A percentile compares a stretch with the other conserved stretches of the same genome.
These are phyloP conservation scores for Ophiocordyceps camponoti-leonardi DNA, from an alignment of 2,329 filamentous ascomycete genomes.

Conservation along the genomic window DNA sequence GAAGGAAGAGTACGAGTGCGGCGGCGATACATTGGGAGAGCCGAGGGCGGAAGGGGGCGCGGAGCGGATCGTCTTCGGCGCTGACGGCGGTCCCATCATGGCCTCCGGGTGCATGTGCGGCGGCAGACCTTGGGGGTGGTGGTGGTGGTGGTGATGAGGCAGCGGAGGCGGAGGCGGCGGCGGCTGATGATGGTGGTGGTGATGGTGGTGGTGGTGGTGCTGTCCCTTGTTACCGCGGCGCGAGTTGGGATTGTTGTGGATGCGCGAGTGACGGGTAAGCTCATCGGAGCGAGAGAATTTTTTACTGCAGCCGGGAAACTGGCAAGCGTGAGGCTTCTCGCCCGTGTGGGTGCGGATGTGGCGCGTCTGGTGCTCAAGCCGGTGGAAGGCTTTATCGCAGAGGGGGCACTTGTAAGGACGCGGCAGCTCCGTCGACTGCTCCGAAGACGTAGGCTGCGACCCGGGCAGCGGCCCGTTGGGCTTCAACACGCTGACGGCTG, in stretches of 20 bases:
- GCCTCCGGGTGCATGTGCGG: conserved; percentile 33
- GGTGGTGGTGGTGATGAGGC: conserved; percentile 17
- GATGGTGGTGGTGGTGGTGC: conserved; percentile 16
- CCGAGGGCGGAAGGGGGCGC: conserved; percentile 72
- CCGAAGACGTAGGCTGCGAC: conserved; percentile 32
- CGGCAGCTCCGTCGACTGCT: conserved; percentile 54
- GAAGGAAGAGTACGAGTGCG: conserved; percentile 71
- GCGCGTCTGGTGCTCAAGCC: conserved; percentile 77
- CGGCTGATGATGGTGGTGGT: conserved; percentile 19
- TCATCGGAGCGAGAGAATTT: conserved; percentile 95
- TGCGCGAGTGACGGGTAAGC: conserved; percentile 88
- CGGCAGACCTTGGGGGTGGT: conserved; percentile 19
- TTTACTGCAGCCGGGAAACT: conserved; percentile 90
- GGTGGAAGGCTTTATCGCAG: conserved; percentile 97
- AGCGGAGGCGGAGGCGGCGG: conserved; percentile 4
- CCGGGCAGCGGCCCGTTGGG: conserved; percentile 45
- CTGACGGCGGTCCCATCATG: conserved; percentile 63
- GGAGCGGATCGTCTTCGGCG: conserved; percentile 68
- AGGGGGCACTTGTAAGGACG: conserved; percentile 96
- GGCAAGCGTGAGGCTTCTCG: conserved; percentile 94
- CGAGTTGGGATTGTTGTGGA: conserved; percentile 98
- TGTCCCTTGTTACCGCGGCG: conserved; percentile 73
- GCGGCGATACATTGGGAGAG: conserved; percentile 93
- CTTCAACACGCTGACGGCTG: conserved; percentile 37
- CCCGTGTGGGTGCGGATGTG: conserved; percentile 96